phyloP scores from a whole-genome alignment of 2,329 filamentous ascomycete species.

The Aspergillus udagawae region DNA sequence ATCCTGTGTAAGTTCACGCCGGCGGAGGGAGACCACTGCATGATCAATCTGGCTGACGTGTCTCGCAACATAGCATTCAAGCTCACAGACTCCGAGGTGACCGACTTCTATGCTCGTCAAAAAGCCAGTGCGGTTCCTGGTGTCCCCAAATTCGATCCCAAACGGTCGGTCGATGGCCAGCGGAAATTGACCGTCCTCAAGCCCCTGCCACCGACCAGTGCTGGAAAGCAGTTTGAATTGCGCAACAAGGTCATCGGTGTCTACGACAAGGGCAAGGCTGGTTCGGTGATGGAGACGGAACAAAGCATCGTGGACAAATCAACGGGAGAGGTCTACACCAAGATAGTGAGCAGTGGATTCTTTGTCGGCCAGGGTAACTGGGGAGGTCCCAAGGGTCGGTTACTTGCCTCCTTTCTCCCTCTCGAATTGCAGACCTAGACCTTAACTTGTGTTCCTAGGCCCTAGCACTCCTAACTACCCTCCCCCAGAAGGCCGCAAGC shows the following conservation, averaged over 20 bases:
- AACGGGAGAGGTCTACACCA: conserved; percentile 66
- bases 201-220: conserved; percentile 67
- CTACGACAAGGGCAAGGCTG: conserved; percentile 84
- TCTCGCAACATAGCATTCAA: conserved; percentile 62
- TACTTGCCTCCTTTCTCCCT: not conserved
- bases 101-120: conserved; percentile 77
- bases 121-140: conserved; percentile 65
- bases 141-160: conserved; percentile 71
- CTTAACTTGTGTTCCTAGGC: conserved; percentile 21
- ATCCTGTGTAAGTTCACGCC: conserved; percentile 61
- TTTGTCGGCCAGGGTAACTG: conserved; percentile 77
- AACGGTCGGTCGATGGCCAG: conserved; percentile 77
- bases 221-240: conserved; percentile 69
- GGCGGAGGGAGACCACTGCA: not conserved
- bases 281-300: conserved; percentile 77
- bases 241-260: conserved; percentile 76
- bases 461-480: conserved; percentile 75
- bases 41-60: conserved; percentile 24
- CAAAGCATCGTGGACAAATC: conserved; percentile 68
- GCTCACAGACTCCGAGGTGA: conserved; percentile 67
- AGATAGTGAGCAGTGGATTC: conserved; percentile 67
- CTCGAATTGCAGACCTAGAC: not conserved
- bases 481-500: conserved; percentile 65
- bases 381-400: conserved; percentile 79
- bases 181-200: conserved; percentile 74